Evolutionary conservation across 1,284 basidiomycete genomes (phyloP), one percentile per base, ranked within the genome.

Genomic region (Sporisorium graminicola): DNA sequence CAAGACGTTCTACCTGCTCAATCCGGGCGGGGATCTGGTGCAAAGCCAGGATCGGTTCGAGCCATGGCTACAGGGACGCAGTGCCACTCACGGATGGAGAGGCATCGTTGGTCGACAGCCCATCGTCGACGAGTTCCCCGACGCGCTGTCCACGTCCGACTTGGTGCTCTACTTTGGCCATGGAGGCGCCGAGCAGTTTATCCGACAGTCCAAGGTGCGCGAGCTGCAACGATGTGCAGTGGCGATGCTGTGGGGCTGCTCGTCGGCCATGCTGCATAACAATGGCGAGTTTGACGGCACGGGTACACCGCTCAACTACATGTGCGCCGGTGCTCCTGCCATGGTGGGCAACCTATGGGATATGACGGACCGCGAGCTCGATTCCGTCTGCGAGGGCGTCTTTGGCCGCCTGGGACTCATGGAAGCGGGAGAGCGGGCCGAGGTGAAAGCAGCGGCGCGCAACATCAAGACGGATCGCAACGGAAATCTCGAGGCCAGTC

Each of bases 191-290:
- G 95, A 98, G 85, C 94, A 98, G 82, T 99, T 96, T 82, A 89
- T 94, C 13, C 91, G 93, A 5, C 57, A 72, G 9, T 93, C 93
- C 1, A 91, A 92, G 83, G 92, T 92, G 78, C 89, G 93, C 20
- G 89, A 92, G 71, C 88, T 99, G 24, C 89, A 89, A 4, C 89
- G 89, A 20, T 99, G 96, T 84, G 95, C 96, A 1, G 92, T 92
- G 12, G 92, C 94, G 0, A 97, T 99, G 94, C 90, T 99, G 9
- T 99, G 95, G 96, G 96, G 97, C 0, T 99, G 96, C 88, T 99
- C 96, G 0, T 97, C 94, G 0, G 97, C 95, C 18, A 87, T 90
- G 4, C 87, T 99, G 70, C 89, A 90, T 60, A 93, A 95, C 59
- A 93, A 94, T 89, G 96, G 96, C 13, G 94, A 96, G 68, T 95